A percentile compares a stretch with the other conserved stretches of the same genome.
phyloP scores from a whole-genome alignment of 2,329 filamentous ascomycete species.

The Pseudogymnoascus sp. region DNA sequence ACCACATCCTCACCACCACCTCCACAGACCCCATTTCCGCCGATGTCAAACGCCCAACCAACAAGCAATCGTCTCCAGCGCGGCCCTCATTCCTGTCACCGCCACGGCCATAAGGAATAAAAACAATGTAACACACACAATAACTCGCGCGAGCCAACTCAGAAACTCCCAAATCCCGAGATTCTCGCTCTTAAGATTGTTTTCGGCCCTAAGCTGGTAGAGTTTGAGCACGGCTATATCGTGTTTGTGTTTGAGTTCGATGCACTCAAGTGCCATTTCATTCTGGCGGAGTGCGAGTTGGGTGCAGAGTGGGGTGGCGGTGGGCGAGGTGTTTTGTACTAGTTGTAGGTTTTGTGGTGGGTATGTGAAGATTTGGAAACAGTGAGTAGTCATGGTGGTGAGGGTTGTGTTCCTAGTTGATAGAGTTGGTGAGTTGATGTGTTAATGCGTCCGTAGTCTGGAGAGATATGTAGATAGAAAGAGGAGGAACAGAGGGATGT shows the following conservation, averaged over 20 bases:
- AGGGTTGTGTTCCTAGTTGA: background rate
- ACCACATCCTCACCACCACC: slow-evolving; percentile 3
- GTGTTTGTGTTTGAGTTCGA: background rate
- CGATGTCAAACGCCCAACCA: background rate
- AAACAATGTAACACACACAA: background rate
- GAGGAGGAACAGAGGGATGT: background rate
- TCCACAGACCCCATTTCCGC: background rate
- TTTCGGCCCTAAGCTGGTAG: background rate
- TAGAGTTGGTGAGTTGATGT: background rate
- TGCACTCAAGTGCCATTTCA: background rate
- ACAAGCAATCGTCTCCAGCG: background rate
- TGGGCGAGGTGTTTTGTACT: background rate
- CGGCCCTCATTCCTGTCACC: background rate
- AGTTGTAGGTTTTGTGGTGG: background rate
- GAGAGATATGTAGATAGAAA: background rate
- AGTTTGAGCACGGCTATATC: background rate
- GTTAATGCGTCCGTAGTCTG: too few relatives aligned
- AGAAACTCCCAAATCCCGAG: background rate
- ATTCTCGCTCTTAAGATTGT: background rate
- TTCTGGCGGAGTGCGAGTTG: background rate
- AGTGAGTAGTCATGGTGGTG: background rate
- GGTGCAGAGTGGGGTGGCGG: background rate
- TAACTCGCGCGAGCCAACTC: background rate
- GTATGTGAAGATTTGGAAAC: background rate
- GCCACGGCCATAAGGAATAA: background rate